Conservation (phyloP, 2,329 filamentous ascomycete genomes). For the Trichoderma sp. region DNA sequence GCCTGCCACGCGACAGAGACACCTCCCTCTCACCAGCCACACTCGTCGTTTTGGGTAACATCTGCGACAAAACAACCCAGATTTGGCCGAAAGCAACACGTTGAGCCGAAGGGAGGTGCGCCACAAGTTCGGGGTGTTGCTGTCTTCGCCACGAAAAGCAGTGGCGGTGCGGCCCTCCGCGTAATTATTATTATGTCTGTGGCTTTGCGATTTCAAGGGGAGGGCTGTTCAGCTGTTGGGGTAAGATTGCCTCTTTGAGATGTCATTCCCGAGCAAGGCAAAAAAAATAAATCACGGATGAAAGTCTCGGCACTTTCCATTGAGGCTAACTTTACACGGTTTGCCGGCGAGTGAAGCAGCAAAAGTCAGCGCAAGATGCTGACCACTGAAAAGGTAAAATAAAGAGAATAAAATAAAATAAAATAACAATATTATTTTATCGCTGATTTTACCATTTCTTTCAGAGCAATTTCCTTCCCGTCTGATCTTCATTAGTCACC, state of each 20-base stretch:
- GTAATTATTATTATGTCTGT: not conserved
- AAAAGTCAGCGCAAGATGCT: not conserved
- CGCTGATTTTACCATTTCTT: not conserved
- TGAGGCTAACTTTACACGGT: not conserved
- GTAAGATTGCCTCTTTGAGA: not conserved
- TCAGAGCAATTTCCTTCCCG: not conserved
- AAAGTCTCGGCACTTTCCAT: not conserved
- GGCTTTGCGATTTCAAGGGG: not conserved
- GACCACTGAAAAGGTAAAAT: not conserved
- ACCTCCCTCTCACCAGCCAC: conserved; percentile 11
- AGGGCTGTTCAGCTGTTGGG: not conserved
- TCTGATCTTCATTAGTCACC: not conserved
- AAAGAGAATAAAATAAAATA: not conserved
- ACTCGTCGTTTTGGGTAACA: not conserved
- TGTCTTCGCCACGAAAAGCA: not conserved
- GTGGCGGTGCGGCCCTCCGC: conserved; percentile 18
- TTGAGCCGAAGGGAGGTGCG: not conserved
- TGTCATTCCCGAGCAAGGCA: not conserved
- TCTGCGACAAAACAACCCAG: not conserved
- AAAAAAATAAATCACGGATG: not conserved
- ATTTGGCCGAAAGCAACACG: not conserved
- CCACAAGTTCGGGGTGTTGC: not conserved
- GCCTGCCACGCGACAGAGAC: conserved; percentile 7
- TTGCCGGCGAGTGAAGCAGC: not conserved
- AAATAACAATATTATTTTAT: not conserved